Evolutionary conservation across 2,329 filamentous ascomycete species (phyloP), one percentile per base, ranked within the genome.

Genomic region (Hypoxylon sp.): DNA sequence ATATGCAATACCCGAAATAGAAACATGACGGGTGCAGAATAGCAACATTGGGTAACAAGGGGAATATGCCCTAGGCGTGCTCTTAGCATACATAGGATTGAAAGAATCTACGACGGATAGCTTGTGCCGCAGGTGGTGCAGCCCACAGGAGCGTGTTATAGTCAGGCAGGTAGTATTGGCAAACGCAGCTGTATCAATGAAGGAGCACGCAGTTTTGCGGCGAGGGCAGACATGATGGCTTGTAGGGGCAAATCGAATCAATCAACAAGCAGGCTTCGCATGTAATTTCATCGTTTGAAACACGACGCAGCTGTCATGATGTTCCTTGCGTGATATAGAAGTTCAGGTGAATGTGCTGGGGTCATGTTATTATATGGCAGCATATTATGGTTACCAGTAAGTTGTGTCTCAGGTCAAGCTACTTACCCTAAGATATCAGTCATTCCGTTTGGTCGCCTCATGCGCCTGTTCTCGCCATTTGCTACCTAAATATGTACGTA

Each of bases 1-100:
- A 49, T 57, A 66, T 59, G 59, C 53, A 65, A 57, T 51, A n/a
- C 56, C 61, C 49, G 53, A 71, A 71, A 71, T 71, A 71, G 69
- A 69, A 71, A 69, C 66, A 69, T 3, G 49, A 61, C 50, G 61
- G 54, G 61, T 71, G 69, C 61, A 61, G 30, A 61, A 27, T 63
- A 44, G 48, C 42, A 58, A 48, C 31, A 61, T 42, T 50, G 31
- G 63, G 51, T 55, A 64, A 35, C 33, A 56, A 66, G 37, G 50
- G 61, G 35, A 40, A 64, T 51, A 64, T 68, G 61, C 27, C 53
- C 17, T 22, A 57, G 49, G 54, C 17, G 53, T 64, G 56, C 22
- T 53, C 48, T 56, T 56, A 55, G 25, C 35, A 55, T 35, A 54
- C 35, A 55, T 35, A 54, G 60, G 62, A 59, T 65, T 35, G 31